These are phyloP conservation scores for Sporothrix brasiliensis DNA, from an alignment of 2,329 filamentous ascomycete species.

Conservation along the genomic window DNA sequence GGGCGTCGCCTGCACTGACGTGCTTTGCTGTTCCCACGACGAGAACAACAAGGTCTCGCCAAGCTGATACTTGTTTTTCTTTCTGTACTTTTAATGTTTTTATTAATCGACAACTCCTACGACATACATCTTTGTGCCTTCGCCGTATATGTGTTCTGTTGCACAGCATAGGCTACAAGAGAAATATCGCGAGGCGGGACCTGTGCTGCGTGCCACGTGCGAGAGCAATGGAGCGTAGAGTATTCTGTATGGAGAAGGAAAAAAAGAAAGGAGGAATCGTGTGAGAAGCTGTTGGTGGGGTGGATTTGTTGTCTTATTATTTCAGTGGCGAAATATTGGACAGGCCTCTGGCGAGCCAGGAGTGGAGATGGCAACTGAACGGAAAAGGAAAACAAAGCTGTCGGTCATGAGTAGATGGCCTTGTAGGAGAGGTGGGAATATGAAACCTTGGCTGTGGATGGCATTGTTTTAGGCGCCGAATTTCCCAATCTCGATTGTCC, in stretches of 20 bases:
- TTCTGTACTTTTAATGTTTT: not conserved
- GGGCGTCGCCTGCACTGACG: not conserved
- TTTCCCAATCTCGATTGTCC: constrained; percentile 1
- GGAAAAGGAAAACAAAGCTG: not conserved
- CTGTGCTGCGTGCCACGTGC: constrained; percentile 29
- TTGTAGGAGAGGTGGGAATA: not conserved
- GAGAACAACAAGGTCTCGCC: not conserved
- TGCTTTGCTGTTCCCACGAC: not conserved
- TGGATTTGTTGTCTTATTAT: not conserved
- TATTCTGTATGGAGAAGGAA: not conserved
- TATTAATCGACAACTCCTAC: not conserved
- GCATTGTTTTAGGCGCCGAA: not conserved
- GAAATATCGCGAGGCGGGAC: constrained; percentile 25
- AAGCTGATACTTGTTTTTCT: too few species aligned
- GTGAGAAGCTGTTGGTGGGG: not conserved
- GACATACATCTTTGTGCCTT: constrained; percentile 3
- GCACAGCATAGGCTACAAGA: constrained; percentile 20
- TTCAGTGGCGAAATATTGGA: not conserved
- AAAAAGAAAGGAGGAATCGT: not conserved
- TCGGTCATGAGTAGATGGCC: not conserved
- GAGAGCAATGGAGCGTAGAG: not conserved
- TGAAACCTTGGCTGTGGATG: constrained; percentile 12
- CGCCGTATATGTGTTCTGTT: constrained; percentile 23
- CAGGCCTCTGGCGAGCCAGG: not conserved
- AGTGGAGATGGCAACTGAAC: not conserved